A percentile compares a stretch with the other conserved stretches of the same genome.
Conservation (phyloP, 352 stramenopile genomes). For the Halophytophthora polymorphica region DNA sequence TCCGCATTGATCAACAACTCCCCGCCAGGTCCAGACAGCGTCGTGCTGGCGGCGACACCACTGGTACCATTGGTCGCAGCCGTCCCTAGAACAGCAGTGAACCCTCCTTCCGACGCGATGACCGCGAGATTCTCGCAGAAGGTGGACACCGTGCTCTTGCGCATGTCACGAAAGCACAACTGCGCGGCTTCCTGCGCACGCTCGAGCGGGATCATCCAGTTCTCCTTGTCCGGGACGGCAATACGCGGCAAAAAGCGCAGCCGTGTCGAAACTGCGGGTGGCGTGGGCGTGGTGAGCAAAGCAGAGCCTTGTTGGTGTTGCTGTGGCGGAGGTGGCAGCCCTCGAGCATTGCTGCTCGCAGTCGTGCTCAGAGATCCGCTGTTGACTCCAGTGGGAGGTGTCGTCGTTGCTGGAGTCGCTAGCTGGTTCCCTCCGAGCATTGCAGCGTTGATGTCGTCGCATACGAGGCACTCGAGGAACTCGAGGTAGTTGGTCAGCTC, state of each 20-base stretch:
- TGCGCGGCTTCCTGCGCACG: slow-evolving; percentile 59
- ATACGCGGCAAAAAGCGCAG: slow-evolving; percentile 50
- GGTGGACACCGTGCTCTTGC: slow-evolving; percentile 42
- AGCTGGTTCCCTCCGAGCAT: slow-evolving; percentile 11
- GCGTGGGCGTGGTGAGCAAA: slow-evolving; percentile 8
- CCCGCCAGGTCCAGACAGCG: background rate
- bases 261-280: slow-evolving; percentile 29
- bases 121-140: slow-evolving; percentile 66
- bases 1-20: slow-evolving; percentile 63
- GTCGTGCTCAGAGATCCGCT: background rate
- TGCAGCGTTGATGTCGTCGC: slow-evolving; percentile 32
- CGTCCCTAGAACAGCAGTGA: slow-evolving; percentile 12
- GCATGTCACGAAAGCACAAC: slow-evolving; percentile 73
- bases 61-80: slow-evolving; percentile 1
- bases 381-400: slow-evolving; percentile 1
- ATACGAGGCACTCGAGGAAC: slow-evolving; percentile 77
- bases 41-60: background rate
- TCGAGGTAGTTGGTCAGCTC: slow-evolving; percentile 65
- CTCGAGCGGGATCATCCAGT: slow-evolving; percentile 65
- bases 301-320: slow-evolving; percentile 5
- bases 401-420: slow-evolving; percentile 1
- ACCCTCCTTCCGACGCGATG: slow-evolving; percentile 43
- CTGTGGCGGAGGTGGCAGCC: background rate
- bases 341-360: background rate
- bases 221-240: slow-evolving; percentile 63